Conservation (phyloP, 2,329 filamentous ascomycete species). For the Colletotrichum eremochloae region DNA sequence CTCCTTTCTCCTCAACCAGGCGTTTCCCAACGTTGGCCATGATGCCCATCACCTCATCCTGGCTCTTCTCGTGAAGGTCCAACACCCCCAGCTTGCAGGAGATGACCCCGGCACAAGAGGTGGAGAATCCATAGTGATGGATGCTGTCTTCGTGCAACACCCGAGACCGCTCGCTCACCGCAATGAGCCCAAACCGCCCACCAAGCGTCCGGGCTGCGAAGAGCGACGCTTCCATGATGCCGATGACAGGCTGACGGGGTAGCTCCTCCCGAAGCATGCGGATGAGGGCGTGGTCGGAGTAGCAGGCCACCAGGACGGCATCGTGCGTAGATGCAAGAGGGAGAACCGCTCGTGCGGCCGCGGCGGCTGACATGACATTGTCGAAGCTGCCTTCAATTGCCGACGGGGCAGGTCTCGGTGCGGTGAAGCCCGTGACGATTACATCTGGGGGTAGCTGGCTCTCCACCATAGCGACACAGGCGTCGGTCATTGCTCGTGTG, state of each 20-base stretch:
- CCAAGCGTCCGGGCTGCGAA: conserved; percentile 31
- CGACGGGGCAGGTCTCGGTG: conserved; percentile 20
- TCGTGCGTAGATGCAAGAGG: conserved; percentile 55
- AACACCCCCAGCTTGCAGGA: conserved; percentile 31
- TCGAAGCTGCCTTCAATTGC: conserved; percentile 70
- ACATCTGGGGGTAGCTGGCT: conserved; percentile 56
- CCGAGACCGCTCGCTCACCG: conserved; percentile 29
- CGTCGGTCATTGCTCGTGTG: conserved; percentile 77
- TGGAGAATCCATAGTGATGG: conserved; percentile 30
- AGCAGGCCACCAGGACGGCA: conserved; percentile 33
- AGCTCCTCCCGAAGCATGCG: conserved; percentile 36
- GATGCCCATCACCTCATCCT: conserved; percentile 29
- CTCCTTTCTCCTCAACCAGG: conserved; percentile 26
- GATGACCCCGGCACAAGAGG: conserved; percentile 27
- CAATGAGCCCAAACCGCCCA: conserved; percentile 30
- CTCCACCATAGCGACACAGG: conserved; percentile 65
- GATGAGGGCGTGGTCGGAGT: conserved; percentile 35
- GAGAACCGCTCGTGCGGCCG: conserved; percentile 52
- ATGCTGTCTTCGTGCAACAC: conserved; percentile 41
- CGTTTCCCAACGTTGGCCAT: conserved; percentile 33
- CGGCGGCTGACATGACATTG: conserved; percentile 67
- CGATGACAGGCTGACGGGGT: conserved; percentile 67
- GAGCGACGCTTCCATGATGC: conserved; percentile 83
- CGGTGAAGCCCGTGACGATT: conserved; percentile 41
- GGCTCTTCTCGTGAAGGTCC: conserved; percentile 39